phyloP scores from a whole-genome alignment of 331 rosid species.

The Phaseolus coccineus region DNA sequence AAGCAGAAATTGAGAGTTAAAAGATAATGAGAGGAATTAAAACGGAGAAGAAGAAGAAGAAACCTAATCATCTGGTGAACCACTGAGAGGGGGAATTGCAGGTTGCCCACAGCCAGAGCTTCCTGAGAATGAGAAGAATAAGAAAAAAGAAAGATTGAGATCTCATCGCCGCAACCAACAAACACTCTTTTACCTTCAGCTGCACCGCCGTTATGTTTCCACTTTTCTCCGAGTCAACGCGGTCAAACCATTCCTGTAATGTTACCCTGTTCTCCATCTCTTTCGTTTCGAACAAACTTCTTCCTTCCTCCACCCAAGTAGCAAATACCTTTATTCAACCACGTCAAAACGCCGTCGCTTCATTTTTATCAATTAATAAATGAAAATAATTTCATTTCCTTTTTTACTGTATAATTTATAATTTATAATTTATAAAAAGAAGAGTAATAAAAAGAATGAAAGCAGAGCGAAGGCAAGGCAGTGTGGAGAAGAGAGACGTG shows the following conservation, averaged over 20 bases:
- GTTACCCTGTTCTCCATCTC: slow-evolving; percentile 53
- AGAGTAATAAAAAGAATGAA: background rate
- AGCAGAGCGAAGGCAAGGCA: background rate
- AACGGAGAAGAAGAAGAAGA: background rate
- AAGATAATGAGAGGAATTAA: background rate
- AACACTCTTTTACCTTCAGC: slow-evolving; percentile 63
- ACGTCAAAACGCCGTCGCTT: background rate
- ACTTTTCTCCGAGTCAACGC: slow-evolving; percentile 75
- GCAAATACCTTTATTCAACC: background rate
- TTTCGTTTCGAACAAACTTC: background rate
- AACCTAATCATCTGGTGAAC: slow-evolving; percentile 96
- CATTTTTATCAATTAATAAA: background rate
- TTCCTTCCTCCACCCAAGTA: too few relatives aligned
- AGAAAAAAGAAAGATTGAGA: background rate
- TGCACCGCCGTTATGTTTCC: slow-evolving; percentile 75
- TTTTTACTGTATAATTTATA: background rate
- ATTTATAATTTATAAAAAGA: background rate
- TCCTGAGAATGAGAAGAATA: slow-evolving; percentile 45
- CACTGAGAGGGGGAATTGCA: slow-evolving; percentile 75
- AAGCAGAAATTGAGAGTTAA: background rate
- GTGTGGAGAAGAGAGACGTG: background rate
- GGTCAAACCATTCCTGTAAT: slow-evolving; percentile 83
- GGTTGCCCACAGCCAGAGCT: slow-evolving; percentile 85
- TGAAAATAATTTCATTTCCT: background rate
- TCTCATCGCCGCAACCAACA: background rate